Base-by-base conservation (phyloP, 1,284 basidiomycete genomes). In the Cutaneotrichosporon cyanovorans region DNA sequence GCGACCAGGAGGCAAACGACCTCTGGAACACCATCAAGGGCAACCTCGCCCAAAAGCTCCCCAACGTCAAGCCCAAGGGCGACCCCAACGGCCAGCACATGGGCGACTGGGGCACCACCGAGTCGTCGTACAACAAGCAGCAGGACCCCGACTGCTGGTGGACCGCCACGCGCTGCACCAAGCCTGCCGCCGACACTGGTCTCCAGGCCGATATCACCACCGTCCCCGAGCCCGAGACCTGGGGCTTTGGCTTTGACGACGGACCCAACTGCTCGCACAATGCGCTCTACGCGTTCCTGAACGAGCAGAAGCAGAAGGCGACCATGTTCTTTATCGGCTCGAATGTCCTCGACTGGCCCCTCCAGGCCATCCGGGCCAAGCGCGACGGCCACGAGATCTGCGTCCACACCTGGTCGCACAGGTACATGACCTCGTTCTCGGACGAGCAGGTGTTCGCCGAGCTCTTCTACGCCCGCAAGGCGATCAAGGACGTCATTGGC, bases 271-370 rank as follows among this genome's bases (percentile, higher is more conserved):
- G 72, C 65, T 68, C 69, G 42, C 73, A 75, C 63, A 75, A 77
- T 43, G 75, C 72, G 0, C 73, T 77, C 46, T 78, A 78, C 62
- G 73, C 78, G 58, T 74, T 66, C 53, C 59, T 77, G 34, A 40
- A 63, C 35, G 50, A 72, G 46, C 60, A 75, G 34, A 70, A 77
- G 18, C 74, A 75, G 52, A 74, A 73, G 56, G 77, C 76, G 0
- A 75, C 76, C 30, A 63, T 78, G 66, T 75, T 65, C 58, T 71
- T 63, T 58, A 69, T 69, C 41, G 75, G 76, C 5, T 73, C 73
- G 32, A 78, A 79, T 60, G 75, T 78, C 21, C 56, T 75, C 41
- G 70, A 77, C 59, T 77, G 75, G 75, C 77, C 77, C 6, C 58
- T 75, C 9, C 73, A 79, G 61, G 76, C 75, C 14, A 68, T 75